These are phyloP conservation scores for Globisporangium iwayamae DNA, from an alignment of 352 stramenopile species.

Conservation along the genomic window DNA sequence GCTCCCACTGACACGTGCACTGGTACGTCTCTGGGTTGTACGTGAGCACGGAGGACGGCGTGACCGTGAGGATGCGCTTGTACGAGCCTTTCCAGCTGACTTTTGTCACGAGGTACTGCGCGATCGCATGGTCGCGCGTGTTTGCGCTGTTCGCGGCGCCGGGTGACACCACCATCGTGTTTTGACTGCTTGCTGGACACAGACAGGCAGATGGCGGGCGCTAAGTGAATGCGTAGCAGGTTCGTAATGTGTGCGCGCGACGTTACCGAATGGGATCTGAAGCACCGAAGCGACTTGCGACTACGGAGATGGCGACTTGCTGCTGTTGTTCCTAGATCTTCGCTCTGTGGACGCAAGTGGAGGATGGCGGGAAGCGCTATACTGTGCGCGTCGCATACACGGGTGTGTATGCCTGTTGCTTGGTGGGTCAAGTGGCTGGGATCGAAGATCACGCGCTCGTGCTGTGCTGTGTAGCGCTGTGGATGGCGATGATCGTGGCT, in stretches of 20 bases:
- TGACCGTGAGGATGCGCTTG: conserved; percentile 54
- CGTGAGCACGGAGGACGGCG: conserved; percentile 41
- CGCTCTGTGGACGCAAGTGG: background rate
- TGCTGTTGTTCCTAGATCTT: background rate
- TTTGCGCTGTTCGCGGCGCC: background rate
- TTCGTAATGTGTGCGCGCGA: background rate
- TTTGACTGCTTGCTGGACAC: background rate
- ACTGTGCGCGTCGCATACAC: background rate
- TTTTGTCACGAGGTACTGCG: conserved; percentile 69
- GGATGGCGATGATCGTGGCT: background rate
- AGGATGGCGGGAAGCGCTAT: background rate
- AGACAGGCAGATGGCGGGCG: background rate
- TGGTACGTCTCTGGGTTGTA: conserved; percentile 68
- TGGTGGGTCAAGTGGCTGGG: no score
- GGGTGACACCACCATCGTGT: background rate
- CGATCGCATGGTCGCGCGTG: conserved; percentile 33
- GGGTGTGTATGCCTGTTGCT: no score
- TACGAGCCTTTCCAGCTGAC: conserved; percentile 66
- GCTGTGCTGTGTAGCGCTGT: background rate
- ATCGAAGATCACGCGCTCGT: background rate
- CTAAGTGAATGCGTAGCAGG: background rate
- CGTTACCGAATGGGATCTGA: background rate
- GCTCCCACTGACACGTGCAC: conserved; percentile 71
- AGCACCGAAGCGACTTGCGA: background rate
- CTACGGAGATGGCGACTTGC: no score